These are phyloP conservation scores for Metschnikowia vanudenii DNA, from an alignment of 805 yeast species.

Conservation along the genomic window DNA sequence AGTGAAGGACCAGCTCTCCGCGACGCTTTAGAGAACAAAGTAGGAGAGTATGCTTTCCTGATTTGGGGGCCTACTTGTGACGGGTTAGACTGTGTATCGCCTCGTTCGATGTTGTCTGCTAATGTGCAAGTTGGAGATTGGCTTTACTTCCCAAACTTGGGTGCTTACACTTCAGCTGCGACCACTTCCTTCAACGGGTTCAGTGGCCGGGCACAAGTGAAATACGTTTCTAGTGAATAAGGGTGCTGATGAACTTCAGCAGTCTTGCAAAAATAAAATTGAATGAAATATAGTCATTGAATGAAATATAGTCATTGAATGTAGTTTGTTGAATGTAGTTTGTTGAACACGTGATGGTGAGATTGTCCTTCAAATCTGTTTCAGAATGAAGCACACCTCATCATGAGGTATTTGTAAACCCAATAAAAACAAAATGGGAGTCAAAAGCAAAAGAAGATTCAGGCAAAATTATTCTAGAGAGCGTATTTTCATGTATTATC, in stretches of 20 bases:
- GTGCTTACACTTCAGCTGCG: conserved; percentile 92
- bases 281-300: no score
- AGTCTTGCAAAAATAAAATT: conserved; percentile 3
- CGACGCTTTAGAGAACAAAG: conserved; percentile 4
- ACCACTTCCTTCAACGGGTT: conserved; percentile 94
- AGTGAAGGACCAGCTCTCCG: conserved; percentile 20
- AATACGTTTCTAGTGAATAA: conserved; percentile 48
- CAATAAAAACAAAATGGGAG: no score
- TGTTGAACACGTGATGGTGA: no score
- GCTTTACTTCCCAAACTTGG: conserved; percentile 78
- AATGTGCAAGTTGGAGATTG: conserved; percentile 85
- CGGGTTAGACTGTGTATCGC: conserved; percentile 82
- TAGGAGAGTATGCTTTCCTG: conserved; percentile 45
- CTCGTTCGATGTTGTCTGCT: conserved; percentile 50
- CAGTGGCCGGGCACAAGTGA: conserved; percentile 54
- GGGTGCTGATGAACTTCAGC: conserved; percentile 12
- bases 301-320: no score
- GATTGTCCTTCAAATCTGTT: no score
- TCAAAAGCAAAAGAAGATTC: no score
- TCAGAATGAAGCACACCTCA: no score
- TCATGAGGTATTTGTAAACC: no score
- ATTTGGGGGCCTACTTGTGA: conserved; percentile 99
- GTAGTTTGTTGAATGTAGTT: no score
- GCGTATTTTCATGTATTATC: no score
- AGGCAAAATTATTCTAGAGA: no score